Base-by-base conservation (phyloP, 176 grass and related monocot genomes). In the Miscanthus lutarioriparius region DNA sequence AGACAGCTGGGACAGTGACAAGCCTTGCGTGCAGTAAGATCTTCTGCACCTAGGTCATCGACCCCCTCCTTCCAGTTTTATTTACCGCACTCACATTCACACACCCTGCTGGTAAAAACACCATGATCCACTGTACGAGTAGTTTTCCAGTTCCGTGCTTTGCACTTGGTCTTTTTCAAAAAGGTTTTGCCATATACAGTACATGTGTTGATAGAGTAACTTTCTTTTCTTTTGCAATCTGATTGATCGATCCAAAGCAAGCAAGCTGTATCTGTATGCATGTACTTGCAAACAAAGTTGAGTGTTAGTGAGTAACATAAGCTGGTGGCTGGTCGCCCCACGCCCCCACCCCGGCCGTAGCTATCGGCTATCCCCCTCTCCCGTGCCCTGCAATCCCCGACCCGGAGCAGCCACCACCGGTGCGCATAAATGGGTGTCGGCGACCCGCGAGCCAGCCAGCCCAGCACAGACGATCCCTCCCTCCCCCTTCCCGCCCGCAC, bases 1-100 rank as follows among this genome's bases (percentile, higher is more conserved):
- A 49, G 86, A 74, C 89, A 88, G 86, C 86, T 85, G 90, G 82
- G 90, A 70, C 86, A 85, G 86, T 84, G 85, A 84, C 70, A 84
- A 90, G 74, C 79, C 73, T 78, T 79, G 85, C 27, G 40, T 64
- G 70, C 87, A 75, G 82, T 85, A 69, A 61, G 56, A 61, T 61
- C 56, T 61, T 61, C n/a, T 61, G 56, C 61, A 5, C 36, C 8
- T 9, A 7, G 1, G 8, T 30, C 64, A 19, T 1, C 67, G n/a
- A n/a, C 15, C 4, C 30, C 6, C 2, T 14, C 3, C 33, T 10
- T 43, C 8, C 8, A 3, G 0, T 66, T 86, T 86, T 56, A 75
- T 86, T 86, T 56, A 75, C 70, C 85, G 33, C 69, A 0, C 15
- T 17, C 47, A 10, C 39, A 39, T 7, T 43, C 40, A 43, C 40